Percentiles rank a stretch among this genome's conserved stretches.
Conservation (phyloP, 1,284 basidiomycete species). For the Cryptococcus neoformans region DNA sequence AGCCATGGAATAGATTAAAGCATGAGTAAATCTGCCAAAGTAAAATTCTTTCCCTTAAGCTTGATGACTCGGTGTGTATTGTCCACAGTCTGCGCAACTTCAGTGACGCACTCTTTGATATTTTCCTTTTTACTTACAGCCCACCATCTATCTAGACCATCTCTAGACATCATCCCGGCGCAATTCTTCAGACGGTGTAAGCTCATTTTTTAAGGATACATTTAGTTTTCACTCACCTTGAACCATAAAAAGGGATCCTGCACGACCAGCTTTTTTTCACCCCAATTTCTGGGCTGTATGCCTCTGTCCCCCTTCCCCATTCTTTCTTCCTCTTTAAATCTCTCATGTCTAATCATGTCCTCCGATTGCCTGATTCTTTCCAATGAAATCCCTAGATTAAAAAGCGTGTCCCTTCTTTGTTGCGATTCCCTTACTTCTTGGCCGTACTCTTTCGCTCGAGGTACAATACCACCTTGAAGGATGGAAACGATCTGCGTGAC, state of each 20-base stretch:
- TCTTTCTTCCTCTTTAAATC: constrained; percentile 10
- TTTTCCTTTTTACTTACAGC: constrained; percentile 4
- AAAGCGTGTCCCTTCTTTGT: background rate
- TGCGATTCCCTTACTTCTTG: constrained; percentile 9
- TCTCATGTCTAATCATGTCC: constrained; percentile 8
- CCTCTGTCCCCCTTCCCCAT: constrained; percentile 32
- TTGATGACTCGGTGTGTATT: background rate
- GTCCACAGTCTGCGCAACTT: constrained; percentile 8
- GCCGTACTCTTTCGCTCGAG: constrained; percentile 11
- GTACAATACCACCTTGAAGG: constrained; percentile 32
- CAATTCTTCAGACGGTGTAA: constrained; percentile 9
- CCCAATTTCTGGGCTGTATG: constrained; percentile 40
- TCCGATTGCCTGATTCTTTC: constrained; percentile 5
- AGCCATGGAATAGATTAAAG: background rate
- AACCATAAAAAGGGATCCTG: constrained; percentile 50
- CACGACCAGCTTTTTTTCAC: constrained; percentile 33
- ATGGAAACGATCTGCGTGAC: constrained; percentile 29
- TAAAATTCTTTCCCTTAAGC: background rate
- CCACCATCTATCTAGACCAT: constrained; percentile 13
- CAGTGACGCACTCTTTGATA: background rate
- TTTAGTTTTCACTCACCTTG: constrained; percentile 34
- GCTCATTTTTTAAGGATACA: background rate
- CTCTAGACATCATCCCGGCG: constrained; percentile 10
- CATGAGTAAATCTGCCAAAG: background rate
- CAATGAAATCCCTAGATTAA: background rate